Evolutionary conservation across 371 early-diverging fungal species (phyloP), one percentile per base, ranked within the genome.

Genomic region (Apophysomyces ossiformis): DNA sequence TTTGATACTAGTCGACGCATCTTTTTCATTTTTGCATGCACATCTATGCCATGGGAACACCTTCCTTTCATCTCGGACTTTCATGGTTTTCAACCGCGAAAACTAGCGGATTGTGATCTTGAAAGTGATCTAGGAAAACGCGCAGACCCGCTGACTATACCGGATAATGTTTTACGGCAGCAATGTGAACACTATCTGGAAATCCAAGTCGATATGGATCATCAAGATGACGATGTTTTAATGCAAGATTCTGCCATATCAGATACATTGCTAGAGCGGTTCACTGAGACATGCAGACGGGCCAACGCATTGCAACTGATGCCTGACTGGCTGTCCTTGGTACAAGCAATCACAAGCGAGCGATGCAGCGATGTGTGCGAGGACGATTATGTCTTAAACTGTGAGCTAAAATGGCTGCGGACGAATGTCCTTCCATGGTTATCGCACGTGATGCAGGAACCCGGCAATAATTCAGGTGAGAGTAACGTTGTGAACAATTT

Each of bases 341-440:
- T 64, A 0, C 41, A 41, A 18, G 37, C 12, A 9, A 57, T 64
- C 32, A 43, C 57, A 7, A 58, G 37, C n/a, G 57, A 57, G 15
- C 58, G 64, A 44, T 57, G 58, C 12, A 57, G 45, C 5, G 32
- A 38, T 56, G 46, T 26, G 26, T 21, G n/a, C 6, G 57, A 41
- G 2, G 57, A 64, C 9, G 37, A 36, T 1, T 64, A 56, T 1
- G 39, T 64, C 35, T 56, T 64, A 6, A 36, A 57, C 4, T 43
- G 38, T 18, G 36, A 16, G 12, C 11, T 68, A 8, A 43, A 38
- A 18, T 65, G 69, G 69, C 35, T 61, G 21, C 69, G 69, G 4
- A 32, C 15, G 4, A 50, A 57, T 2, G 44, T 71, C 15, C 47
- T 71, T 8, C 67, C 71, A 15, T 71, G 71, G 71, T 44, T 67